A percentile compares a stretch with the other conserved stretches of the same genome.
phyloP scores from a whole-genome alignment of 2,329 filamentous ascomycete species.

The Dactylella cylindrospora region DNA sequence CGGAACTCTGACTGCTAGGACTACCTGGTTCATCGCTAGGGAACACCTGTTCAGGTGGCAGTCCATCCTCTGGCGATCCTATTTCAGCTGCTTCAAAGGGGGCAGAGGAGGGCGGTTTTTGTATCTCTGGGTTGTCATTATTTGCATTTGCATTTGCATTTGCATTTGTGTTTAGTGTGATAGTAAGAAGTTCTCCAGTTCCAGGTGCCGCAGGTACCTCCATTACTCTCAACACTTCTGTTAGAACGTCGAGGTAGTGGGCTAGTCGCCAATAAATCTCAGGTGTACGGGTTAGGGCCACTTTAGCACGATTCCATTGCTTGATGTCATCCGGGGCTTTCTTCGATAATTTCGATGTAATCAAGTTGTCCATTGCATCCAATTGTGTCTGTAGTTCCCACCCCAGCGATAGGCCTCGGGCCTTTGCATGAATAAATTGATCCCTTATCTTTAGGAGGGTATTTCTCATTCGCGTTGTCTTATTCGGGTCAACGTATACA shows the following conservation, averaged over 20 bases:
- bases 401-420: not conserved
- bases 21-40: too few relatives aligned
- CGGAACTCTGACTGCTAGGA: too few relatives aligned
- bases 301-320: constrained; percentile 4
- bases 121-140: too few relatives aligned
- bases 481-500: constrained; percentile 24
- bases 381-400: constrained; percentile 16
- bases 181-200: too few relatives aligned
- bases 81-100: too few relatives aligned
- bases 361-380: constrained; percentile 10
- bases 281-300: not conserved
- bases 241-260: constrained; percentile 6
- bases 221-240: constrained; percentile 27
- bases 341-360: constrained; percentile 8
- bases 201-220: constrained; percentile 7
- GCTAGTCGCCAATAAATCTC: not conserved
- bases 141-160: too few relatives aligned
- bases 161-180: too few relatives aligned
- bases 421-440: not conserved
- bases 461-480: constrained; percentile 18
- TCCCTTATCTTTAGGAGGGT: constrained; percentile 12
- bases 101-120: too few relatives aligned
- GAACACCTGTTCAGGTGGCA: too few relatives aligned
- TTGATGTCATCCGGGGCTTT: not conserved
- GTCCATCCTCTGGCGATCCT: too few relatives aligned